Base-by-base conservation (phyloP, 1,284 basidiomycete genomes). In the Puccinia hordei region DNA sequence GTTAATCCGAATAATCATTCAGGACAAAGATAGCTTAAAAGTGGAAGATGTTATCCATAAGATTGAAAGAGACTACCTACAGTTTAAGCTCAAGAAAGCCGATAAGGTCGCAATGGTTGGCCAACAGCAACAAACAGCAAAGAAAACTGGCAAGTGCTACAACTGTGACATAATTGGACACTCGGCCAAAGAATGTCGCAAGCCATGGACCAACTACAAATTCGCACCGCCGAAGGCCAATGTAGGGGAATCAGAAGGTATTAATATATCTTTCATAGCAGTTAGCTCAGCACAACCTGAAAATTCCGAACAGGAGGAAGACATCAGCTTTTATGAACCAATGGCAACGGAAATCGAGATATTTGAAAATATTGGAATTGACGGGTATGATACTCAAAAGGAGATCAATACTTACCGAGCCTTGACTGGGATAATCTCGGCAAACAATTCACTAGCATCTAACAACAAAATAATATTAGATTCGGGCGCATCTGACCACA, bases 401-500 rank as follows among this genome's bases (percentile, higher is more conserved):
- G 6, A 13, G 24, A n/a, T n/a, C n/a, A n/a, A n/a, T 4, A 13
- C 51, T 15, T 19, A 61, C 57, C 10, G 30, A 10, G 57, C 57
- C 4, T 27, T 61, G 57, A 30, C 57, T 61, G 57, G 57, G 5
- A 35, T 61, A 61, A 30, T 61, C 6, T 27, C 57, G 24, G 57
- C 24, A 6, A 61, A 61, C 24, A 27, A 30, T 24, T 12, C 57
- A 13, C 6, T 35, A 17, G 57, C 57, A 3, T 10, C 33, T 27
- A 24, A 6, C 4, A 24, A 61, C 30, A 24, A 12, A n/a, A 61
- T 61, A 61, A 61, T 61, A 30, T 35, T 61, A 10, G 65, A 68
- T 44, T 68, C 65, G 5, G 65, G 65, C 8, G 65, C 65, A 6
- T 41, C 19, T 17, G 71, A 73, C 57, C 71, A 53, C 27, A 73